Evolutionary conservation across 345 rosid species (phyloP).

Genomic region (Bruguiera parviflora): DNA sequence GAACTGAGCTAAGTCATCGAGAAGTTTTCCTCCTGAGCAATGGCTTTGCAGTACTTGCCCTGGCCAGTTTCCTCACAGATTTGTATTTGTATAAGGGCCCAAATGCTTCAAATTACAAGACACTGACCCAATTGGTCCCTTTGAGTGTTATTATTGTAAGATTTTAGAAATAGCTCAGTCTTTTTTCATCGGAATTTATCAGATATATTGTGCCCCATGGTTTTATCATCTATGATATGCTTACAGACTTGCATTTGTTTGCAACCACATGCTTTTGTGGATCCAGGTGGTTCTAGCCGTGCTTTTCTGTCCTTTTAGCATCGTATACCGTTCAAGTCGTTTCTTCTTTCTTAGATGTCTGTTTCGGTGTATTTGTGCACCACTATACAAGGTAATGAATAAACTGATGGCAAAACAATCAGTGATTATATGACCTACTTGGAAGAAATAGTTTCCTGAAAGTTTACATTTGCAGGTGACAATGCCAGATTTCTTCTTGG

Average conservation of each 20-base stretch:
- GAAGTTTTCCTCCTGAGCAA: conserved; percentile 64
- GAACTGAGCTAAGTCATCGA: conserved; percentile 57
- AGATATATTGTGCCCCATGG: not conserved
- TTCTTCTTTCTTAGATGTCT: conserved; percentile 38
- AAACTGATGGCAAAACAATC: not conserved
- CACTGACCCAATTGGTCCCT: conserved; percentile 55
- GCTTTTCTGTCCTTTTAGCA: conserved; percentile 52
- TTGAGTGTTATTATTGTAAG: conserved; percentile 53
- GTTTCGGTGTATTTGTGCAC: conserved; percentile 39
- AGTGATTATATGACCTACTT: not conserved
- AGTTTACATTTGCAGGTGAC: conserved; percentile 42
- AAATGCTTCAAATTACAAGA: conserved; percentile 34
- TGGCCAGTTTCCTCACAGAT: conserved; percentile 53
- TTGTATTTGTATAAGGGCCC: conserved; percentile 50
- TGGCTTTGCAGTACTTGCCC: conserved; percentile 55
- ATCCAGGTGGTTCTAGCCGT: conserved; percentile 43
- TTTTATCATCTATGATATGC: no score
- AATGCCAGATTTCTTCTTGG: conserved; percentile 64
- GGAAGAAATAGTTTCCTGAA: conserved; percentile 6
- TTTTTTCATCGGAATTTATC: not conserved
- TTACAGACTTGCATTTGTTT: not conserved
- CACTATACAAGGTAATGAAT: conserved; percentile 36
- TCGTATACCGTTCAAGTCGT: conserved; percentile 43
- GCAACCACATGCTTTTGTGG: not conserved
- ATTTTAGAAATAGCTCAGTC: conserved; percentile 10